Conservation (phyloP, 768 basidiomycete genomes). For the Pulveroboletus sp. region DNA sequence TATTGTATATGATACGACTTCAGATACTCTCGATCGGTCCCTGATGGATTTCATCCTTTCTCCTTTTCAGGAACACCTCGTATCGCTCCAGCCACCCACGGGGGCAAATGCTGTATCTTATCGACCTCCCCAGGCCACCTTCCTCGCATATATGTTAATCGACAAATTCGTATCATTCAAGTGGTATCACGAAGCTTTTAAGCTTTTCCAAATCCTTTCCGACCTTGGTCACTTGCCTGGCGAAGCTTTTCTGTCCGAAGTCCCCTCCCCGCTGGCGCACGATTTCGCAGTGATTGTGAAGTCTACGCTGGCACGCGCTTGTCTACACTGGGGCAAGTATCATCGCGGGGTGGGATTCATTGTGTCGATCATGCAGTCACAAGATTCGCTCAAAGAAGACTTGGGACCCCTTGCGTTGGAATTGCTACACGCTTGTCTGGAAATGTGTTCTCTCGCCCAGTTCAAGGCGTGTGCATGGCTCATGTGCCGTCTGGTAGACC, state of each 20-base stretch:
- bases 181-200: constrained; percentile 37
- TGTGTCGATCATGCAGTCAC: constrained; percentile 24
- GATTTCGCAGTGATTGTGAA: constrained; percentile 49
- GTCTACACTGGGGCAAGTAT: constrained; percentile 55
- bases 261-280: constrained; percentile 26
- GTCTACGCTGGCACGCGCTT: constrained; percentile 48
- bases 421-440: constrained; percentile 41
- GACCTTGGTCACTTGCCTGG: constrained; percentile 43
- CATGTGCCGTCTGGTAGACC: constrained; percentile 38
- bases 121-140: constrained; percentile 37
- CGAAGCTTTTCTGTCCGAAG: constrained; percentile 42
- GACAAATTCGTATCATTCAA: constrained; percentile 39
- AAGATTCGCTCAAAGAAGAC: constrained; percentile 18
- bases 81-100: constrained; percentile 23
- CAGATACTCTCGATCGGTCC: constrained; percentile 17
- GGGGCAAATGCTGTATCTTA: constrained; percentile 33
- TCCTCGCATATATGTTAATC: constrained; percentile 42
- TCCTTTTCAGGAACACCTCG: constrained; percentile 30
- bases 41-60: constrained; percentile 29
- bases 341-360: constrained; percentile 41
- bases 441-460: constrained; percentile 33
- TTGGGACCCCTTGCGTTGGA: constrained; percentile 40
- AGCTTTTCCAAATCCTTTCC: constrained; percentile 50
- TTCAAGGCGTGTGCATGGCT: constrained; percentile 41
- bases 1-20: constrained; percentile 15